phyloP scores from a whole-genome alignment of 2,329 filamentous ascomycete species.

The Penicillium sp. region DNA sequence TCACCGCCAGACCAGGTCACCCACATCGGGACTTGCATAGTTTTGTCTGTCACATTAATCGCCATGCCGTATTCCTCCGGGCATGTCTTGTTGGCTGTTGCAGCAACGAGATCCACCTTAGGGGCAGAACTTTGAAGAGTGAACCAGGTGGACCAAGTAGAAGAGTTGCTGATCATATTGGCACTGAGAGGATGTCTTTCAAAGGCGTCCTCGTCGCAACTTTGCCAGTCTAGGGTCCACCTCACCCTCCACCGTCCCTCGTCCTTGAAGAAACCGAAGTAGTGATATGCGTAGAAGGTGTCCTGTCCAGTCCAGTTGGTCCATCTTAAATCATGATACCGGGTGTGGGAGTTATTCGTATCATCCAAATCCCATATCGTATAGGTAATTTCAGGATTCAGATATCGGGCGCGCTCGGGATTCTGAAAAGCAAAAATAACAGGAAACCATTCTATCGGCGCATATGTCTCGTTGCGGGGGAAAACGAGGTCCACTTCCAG shows the following conservation, averaged over 20 bases:
- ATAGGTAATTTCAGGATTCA: conserved; percentile 14
- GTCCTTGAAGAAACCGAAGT: not conserved
- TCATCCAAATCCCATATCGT: conserved; percentile 8
- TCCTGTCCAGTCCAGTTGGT: conserved; percentile 16
- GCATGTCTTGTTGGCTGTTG: conserved; percentile 15
- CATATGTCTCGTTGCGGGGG: conserved; percentile 22
- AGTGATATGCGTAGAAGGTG: conserved; percentile 11
- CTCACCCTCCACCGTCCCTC: conserved; percentile 5
- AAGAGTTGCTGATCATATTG: conserved; percentile 2
- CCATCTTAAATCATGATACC: conserved; percentile 8
- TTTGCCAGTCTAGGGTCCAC: conserved; percentile 14
- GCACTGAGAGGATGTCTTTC: not conserved
- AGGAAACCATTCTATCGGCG: conserved; percentile 19
- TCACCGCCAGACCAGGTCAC: conserved; percentile 10
- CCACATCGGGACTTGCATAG: conserved; percentile 8
- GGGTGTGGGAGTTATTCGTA: not conserved
- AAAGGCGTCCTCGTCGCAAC: conserved; percentile 15
- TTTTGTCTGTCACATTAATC: conserved; percentile 18
- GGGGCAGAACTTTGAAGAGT: conserved; percentile 8
- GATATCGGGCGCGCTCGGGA: conserved; percentile 12
- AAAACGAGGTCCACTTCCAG: conserved; percentile 25
- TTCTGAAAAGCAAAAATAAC: conserved; percentile 24
- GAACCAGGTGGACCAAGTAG: conserved; percentile 6
- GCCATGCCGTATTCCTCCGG: conserved; percentile 6
- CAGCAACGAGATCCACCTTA: conserved; percentile 17